Percentiles rank a stretch among this genome's conserved stretches.
Conservation (phyloP, 208 protist species). For the Acanthamoeba divionensis region DNA sequence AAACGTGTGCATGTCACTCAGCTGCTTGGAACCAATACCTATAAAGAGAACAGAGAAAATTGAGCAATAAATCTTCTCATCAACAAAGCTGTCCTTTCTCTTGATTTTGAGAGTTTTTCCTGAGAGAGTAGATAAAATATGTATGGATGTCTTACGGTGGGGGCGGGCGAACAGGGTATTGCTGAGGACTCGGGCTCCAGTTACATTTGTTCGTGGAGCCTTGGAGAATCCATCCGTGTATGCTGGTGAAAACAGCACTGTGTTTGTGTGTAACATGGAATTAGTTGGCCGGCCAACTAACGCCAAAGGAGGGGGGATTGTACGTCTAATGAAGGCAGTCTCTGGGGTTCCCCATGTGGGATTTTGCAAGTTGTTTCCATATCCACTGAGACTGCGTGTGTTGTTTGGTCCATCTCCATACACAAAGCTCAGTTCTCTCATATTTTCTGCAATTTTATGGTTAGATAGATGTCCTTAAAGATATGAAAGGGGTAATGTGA, state of each 20-base stretch:
- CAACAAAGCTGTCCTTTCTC: no score
- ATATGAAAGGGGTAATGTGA: no score
- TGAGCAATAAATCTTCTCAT: no score
- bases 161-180: neutral
- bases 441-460: no score
- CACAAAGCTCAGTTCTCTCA: neutral
- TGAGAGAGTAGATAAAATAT: neutral
- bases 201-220: neutral
- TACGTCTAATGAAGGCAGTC: neutral
- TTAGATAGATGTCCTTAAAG: no score
- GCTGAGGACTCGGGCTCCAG: neutral
- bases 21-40: no score
- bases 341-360: neutral
- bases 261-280: neutral
- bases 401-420: neutral
- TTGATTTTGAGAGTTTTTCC: neutral
- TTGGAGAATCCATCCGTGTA: neutral
- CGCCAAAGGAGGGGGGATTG: neutral
- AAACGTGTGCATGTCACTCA: no score
- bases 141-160: neutral
- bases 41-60: no score
- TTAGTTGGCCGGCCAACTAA: neutral
- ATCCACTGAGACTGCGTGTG: conserved; percentile 1
- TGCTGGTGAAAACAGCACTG: neutral
- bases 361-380: neutral